These are phyloP conservation scores for Vachellia collinsii DNA, from an alignment of 306 rosid genomes.

Conservation along the genomic window DNA sequence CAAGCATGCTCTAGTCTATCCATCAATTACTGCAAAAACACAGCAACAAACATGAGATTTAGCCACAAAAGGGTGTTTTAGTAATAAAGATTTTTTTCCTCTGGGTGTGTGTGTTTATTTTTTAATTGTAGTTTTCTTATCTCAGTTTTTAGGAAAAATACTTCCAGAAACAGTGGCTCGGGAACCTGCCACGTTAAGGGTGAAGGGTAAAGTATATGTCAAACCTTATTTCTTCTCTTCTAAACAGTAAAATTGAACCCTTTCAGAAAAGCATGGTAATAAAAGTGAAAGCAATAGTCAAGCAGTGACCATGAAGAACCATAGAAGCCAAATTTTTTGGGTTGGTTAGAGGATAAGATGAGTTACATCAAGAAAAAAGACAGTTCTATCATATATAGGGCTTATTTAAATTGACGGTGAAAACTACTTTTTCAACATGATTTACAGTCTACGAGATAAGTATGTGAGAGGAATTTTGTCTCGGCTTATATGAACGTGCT, in stretches of 20 bases:
- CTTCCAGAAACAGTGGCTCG: slow-evolving; percentile 1
- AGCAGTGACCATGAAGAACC: not conserved
- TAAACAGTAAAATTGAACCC: not conserved
- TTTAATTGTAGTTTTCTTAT: too few relatives aligned
- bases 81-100: not conserved
- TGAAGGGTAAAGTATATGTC: not conserved
- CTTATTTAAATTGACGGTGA: too few relatives aligned
- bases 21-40: not conserved
- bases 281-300: not conserved
- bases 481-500: too few relatives aligned
- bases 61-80: not conserved
- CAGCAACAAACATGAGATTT: not conserved
- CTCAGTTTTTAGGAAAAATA: not conserved
- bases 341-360: not conserved
- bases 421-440: too few relatives aligned
- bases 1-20: slow-evolving; percentile 5
- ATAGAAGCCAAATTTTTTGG: not conserved
- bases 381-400: not conserved
- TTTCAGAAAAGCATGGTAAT: not conserved
- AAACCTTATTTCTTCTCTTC: not conserved
- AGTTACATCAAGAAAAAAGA: not conserved
- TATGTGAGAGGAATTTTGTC: too few relatives aligned
- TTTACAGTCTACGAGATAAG: too few relatives aligned
- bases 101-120: too few relatives aligned
- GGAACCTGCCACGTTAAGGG: not conserved